Base-by-base conservation (phyloP, 495 filamentous ascomycete species). In the Haplographium delicatum region DNA sequence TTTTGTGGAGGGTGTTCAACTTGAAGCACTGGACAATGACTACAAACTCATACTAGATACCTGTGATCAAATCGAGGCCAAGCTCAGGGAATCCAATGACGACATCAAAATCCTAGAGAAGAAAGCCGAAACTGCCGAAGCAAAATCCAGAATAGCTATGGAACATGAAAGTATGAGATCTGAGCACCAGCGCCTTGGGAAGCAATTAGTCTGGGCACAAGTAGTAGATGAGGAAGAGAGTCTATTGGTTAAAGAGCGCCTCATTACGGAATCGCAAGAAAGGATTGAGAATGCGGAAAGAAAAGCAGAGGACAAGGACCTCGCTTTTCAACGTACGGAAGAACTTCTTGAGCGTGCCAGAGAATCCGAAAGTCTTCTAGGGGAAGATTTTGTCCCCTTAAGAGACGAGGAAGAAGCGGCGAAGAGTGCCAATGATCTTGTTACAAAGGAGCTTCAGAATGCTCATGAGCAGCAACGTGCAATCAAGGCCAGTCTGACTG, bases 1-100 rank as follows among this genome's bases (percentile, higher is more conserved):
- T 57, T 99, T 97, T 62, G 81, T 95, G 46, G 89, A 95, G 63
- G 93, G 93, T 19, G 93, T 95, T 4, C 91, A 97, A 61, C 73
- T 99, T 2, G 88, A 96, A 61, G 82, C 90, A 57, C 74, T 99
- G 10, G 89, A 96, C 63, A 82, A 88, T 52, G 94, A 97, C 60
- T 99, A 99, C 65, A 74, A 80, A 37, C 65, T 94, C 30, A 79
- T 97, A 16, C 81, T 79, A 47, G 78, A 87, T 48, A 77, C 69
- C 1, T 71, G 81, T 26, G 83, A 89, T 48, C 71, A 70, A 11
- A 81, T 82, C 15, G 73, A 82, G 38, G 68, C 69, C 33, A 85
- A 83, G 47, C 62, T 85, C 0, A 57, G 63, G 24, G 68, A 57
- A 23, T 68, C 68, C 33, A 47, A 67, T 16, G 68, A 75, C 19